Base-by-base conservation (phyloP, 192 early-diverging fungal genomes). In the Thamnidium elegans region DNA sequence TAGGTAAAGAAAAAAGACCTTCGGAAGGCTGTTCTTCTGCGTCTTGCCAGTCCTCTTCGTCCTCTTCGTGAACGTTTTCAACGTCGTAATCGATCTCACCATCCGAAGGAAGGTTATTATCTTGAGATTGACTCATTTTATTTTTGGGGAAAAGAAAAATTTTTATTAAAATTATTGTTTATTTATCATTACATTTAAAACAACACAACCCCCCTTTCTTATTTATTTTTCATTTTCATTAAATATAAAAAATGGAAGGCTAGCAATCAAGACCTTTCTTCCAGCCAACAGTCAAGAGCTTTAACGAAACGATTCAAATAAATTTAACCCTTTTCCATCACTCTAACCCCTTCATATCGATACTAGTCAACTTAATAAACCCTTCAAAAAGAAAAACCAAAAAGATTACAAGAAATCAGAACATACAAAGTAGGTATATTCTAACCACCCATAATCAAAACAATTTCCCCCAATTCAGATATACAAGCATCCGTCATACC, bases 1-100 rank as follows among this genome's bases (percentile, higher is more conserved):
- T 1, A 2, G 7, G 39, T 19, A 2, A 1, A 8, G 30, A 10
- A 26, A 3, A 26, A 26, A 26, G 26, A 3, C 26, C 26, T 26
- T 26, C 39, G 0, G n/a, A 52, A 15, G 45, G 60, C 8, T 62
- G 45, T 9, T 62, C 45, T 50, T 50, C 47, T 32, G 60, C 44
- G 30, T 62, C 45, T 36, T 62, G 60, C 45, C 60, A 50, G 10
- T 62, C 60, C 15, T 62, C 60, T 20, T 62, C 60, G 23, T 62
- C 60, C 20, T 62, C 60, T 32, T 53, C 51, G 7, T 50, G 44
- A 62, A 50, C 26, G 46, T 50, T 50, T 36, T 62, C 60, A 62
- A 48, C 10, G 9, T 62, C 60, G 17, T 50, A 50, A 17, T 62
- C 60, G 50, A 30, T 62, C 3, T 62, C 47, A 60, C 31, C 32